Evolutionary conservation across 73 alveolate genomes (phyloP).

Genomic region (Blepharisma stoltei): DNA sequence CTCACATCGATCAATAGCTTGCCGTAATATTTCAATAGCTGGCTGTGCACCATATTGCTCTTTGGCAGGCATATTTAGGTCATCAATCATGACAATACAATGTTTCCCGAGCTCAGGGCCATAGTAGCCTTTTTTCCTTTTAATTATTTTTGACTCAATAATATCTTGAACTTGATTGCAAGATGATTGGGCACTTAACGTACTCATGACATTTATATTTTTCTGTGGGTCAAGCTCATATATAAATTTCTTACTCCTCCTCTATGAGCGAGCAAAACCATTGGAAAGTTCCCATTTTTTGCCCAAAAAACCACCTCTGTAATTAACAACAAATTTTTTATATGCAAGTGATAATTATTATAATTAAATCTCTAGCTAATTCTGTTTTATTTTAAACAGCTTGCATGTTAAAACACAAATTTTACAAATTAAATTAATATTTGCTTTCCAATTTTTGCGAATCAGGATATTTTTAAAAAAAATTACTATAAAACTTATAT

Average conservation of each 20-base stretch:
- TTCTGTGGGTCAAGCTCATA: slow-evolving; percentile 63
- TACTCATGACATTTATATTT: slow-evolving; percentile 83
- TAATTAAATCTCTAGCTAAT: too few species aligned
- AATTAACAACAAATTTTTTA: too few species aligned
- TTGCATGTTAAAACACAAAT: too few species aligned
- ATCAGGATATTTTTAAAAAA: too few species aligned
- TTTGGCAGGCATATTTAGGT: slow-evolving; percentile 90
- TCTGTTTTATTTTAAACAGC: too few species aligned
- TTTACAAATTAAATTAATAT: too few species aligned
- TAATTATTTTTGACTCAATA: slow-evolving; percentile 72
- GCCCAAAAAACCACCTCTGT: too few species aligned
- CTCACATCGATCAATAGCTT: slow-evolving; percentile 91
- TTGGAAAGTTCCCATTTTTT: too few species aligned
- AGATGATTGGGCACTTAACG: slow-evolving; percentile 91
- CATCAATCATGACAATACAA: slow-evolving; percentile 90
- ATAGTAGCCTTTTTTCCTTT: slow-evolving; percentile 47
- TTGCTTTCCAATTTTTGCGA: too few species aligned
- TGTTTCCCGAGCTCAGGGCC: slow-evolving; percentile 64
- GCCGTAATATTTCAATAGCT: slow-evolving; percentile 83
- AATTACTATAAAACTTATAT: too few species aligned
- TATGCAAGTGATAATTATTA: too few species aligned
- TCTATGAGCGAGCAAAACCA: too few species aligned
- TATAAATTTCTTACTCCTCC: slow-evolving; percentile 79
- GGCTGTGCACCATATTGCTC: slow-evolving; percentile 93
- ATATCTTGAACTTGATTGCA: slow-evolving; percentile 58